Conservation (phyloP, 345 rosid genomes). For the Atalantia buxifolia region DNA sequence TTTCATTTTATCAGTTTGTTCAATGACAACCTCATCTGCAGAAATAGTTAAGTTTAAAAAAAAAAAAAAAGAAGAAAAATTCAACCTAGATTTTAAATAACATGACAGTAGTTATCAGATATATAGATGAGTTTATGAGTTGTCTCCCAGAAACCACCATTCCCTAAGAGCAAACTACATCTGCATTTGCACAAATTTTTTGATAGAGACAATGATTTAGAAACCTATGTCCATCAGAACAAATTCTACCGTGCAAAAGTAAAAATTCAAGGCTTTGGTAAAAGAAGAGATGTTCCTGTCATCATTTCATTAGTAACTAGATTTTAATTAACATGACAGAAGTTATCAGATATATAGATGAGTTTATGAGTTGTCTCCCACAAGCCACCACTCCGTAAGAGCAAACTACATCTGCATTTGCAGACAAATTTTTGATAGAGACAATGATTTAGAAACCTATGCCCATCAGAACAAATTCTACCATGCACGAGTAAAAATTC, state of each 20-base stretch:
- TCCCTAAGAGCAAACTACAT: background rate
- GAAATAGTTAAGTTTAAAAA: background rate
- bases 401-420: background rate
- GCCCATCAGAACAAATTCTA: background rate
- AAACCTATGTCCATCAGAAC: background rate
- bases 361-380: background rate
- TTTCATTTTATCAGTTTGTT: background rate
- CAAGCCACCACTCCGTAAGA: background rate
- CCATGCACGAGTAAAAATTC: background rate
- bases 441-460: background rate
- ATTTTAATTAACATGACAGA: background rate
- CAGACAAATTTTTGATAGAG: background rate
- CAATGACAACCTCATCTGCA: background rate
- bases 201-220: background rate
- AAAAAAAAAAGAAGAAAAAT: background rate
- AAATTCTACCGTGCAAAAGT: background rate
- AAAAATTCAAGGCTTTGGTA: background rate
- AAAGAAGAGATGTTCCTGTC: background rate
- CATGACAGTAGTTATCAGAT: background rate
- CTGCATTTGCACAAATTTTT: background rate
- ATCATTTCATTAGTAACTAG: background rate
- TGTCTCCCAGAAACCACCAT: background rate
- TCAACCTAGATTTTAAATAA: background rate
- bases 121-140: background rate
- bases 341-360: background rate